Base-by-base conservation (phyloP, 345 rosid genomes). In the Chamaenerion angustifolium region DNA sequence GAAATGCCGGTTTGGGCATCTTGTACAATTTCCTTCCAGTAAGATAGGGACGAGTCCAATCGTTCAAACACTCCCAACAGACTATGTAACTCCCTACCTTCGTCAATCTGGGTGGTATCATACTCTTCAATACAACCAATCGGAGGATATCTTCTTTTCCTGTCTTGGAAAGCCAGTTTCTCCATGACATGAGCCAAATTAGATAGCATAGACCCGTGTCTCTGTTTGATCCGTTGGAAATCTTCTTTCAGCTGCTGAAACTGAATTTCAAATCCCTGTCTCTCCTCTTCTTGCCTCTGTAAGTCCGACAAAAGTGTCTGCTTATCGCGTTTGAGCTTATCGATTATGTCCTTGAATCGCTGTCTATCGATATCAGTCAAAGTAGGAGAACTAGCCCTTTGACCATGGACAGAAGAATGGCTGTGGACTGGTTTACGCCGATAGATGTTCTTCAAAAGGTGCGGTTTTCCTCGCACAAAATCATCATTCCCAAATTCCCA, bases 401-500 rank as follows among this genome's bases (percentile, higher is more conserved):
- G 93, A 46, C 6, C 40, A 5, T 71, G 70, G 18, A 69, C 80
- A 40, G 64, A 41, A 35, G 99, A 93, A 66, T 82, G 97, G 66
- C 95, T 85, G 58, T 88, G 97, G 55, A 88, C 94, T 0, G 97
- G 96, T 71, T 88, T 93, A 44, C 88, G 70, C 64, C 97, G 72
- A 48, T 81, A 94, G 54, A 88, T 93, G 76, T 88, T 93, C 79
- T 70, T 85, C 84, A 93, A 52, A 17, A 76, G 86, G 16, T 71
- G 63, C 4, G 95, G 85, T 40, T 66, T 79, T 40, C 82, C 94
- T 73, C 83, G 79, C 4, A 85, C 40, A 35, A 93, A 93, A 56
- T 82, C 90, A 2, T 93, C 95, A 43, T 93, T 93, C 0, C 81
- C 81, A 57, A 88, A 93, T 62, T 93, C 99, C 99, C 96, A 88